A percentile compares a stretch with the other conserved stretches of the same genome.
These are phyloP conservation scores for Solanum raphanifolium DNA, from an alignment of 257 asterid genomes.

Conservation along the genomic window DNA sequence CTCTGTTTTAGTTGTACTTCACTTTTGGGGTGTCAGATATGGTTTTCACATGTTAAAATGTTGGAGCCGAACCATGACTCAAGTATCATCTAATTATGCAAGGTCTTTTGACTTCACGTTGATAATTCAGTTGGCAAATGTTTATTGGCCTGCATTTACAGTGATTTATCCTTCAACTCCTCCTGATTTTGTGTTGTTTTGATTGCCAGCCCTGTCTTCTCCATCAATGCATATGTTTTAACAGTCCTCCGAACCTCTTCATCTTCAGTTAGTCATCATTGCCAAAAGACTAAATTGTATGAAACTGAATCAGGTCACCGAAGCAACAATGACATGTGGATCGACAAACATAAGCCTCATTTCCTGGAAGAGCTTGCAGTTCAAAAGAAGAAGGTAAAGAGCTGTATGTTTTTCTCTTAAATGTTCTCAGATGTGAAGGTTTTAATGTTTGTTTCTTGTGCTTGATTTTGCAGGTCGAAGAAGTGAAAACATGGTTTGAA, in stretches of 20 bases:
- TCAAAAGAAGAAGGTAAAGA: slow-evolving; percentile 78
- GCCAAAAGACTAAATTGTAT: background rate
- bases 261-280: background rate
- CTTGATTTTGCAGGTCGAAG: slow-evolving; percentile 65
- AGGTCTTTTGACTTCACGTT: background rate
- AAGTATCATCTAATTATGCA: background rate
- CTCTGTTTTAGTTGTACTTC: background rate
- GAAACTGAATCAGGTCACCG: slow-evolving; percentile 26
- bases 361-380: slow-evolving; percentile 77
- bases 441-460: slow-evolving; percentile 5
- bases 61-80: background rate
- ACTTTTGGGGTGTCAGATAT: background rate
- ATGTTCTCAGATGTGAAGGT: background rate
- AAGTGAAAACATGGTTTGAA: slow-evolving; percentile 76
- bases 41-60: background rate
- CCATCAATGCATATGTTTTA: background rate
- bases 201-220: background rate
- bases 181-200: background rate
- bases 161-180: background rate
- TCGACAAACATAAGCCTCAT: slow-evolving; percentile 57
- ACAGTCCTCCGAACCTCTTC: background rate
- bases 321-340: slow-evolving; percentile 58
- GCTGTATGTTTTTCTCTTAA: background rate
- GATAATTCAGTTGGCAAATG: background rate
- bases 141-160: background rate